Evolutionary conservation across 1,284 basidiomycete species (phyloP).

Genomic region (Sporisorium sorghi): DNA sequence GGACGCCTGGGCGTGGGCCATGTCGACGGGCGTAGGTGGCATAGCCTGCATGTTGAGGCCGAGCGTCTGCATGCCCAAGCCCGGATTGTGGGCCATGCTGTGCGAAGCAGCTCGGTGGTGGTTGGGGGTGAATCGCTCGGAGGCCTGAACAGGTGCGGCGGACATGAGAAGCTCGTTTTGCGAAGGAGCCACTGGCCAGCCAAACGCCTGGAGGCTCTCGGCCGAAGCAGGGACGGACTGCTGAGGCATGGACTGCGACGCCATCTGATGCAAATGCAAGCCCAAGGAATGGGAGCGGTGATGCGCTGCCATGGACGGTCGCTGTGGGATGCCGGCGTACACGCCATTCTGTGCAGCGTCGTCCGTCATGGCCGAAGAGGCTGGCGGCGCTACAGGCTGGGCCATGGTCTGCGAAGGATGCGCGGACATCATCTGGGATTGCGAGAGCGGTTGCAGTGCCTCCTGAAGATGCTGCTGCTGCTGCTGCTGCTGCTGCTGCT

Average conservation of each 20-base stretch:
- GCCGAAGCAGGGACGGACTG: constrained; percentile 37
- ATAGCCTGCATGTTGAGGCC: constrained; percentile 32
- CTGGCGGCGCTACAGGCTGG: constrained; percentile 7
- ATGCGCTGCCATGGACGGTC: constrained; percentile 31
- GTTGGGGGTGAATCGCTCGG: constrained; percentile 14
- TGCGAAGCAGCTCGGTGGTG: constrained; percentile 45
- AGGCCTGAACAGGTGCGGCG: constrained; percentile 22
- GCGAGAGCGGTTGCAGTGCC: background rate
- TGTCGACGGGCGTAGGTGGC: constrained; percentile 11
- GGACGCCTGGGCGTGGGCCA: constrained; percentile 19
- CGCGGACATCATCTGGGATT: constrained; percentile 34
- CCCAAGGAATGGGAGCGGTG: constrained; percentile 49
- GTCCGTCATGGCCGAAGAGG: constrained; percentile 12
- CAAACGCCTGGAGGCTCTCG: constrained; percentile 31
- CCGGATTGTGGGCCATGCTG: constrained; percentile 31
- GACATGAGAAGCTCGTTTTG: constrained; percentile 43
- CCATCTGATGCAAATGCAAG: constrained; percentile 40
- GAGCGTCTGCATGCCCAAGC: constrained; percentile 23
- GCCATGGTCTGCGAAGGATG: constrained; percentile 33
- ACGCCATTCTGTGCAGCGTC: constrained; percentile 10
- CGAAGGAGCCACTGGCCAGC: constrained; percentile 39
- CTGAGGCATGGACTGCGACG: constrained; percentile 33
- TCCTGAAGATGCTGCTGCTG: constrained; percentile 11
- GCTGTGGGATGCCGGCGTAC: constrained; percentile 16
- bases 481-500: constrained; percentile 11